These are phyloP conservation scores for Trichophyton schoenleinii DNA, from an alignment of 2,329 filamentous ascomycete genomes.

Conservation along the genomic window DNA sequence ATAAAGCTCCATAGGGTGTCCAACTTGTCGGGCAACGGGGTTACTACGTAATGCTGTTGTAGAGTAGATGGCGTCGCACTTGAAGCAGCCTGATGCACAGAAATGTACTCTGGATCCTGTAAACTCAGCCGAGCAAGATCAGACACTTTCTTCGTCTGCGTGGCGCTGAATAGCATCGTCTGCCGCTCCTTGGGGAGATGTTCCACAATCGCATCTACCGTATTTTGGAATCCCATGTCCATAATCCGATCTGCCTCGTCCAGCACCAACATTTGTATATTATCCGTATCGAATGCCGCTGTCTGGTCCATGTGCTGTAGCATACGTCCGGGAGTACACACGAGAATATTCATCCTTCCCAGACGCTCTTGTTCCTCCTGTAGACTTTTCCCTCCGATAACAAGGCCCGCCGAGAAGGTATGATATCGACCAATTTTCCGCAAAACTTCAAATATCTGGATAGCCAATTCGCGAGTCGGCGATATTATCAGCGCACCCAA, in stretches of 20 bases:
- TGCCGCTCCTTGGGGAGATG: conserved; percentile 78
- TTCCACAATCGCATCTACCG: conserved; percentile 83
- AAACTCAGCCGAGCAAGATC: conserved; percentile 82
- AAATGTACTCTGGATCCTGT: conserved; percentile 84
- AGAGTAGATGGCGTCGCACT: conserved; percentile 71
- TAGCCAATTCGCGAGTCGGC: conserved; percentile 85
- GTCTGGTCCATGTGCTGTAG: conserved; percentile 94
- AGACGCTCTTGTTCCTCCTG: conserved; percentile 77
- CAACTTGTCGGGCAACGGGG: conserved; percentile 74
- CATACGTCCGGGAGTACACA: conserved; percentile 90
- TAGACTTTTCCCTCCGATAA: conserved; percentile 86
- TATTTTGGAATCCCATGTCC: conserved; percentile 90
- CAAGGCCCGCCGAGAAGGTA: conserved; percentile 76
- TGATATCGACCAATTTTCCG: conserved; percentile 82
- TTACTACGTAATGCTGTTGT: conserved; percentile 83
- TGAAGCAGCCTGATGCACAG: conserved; percentile 72
- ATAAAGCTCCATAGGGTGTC: conserved; percentile 91
- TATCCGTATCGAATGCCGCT: conserved; percentile 75
- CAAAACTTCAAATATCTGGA: conserved; percentile 92
- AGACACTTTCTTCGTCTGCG: conserved; percentile 86
- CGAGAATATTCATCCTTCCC: conserved; percentile 87
- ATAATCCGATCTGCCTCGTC: conserved; percentile 95
- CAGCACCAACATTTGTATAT: conserved; percentile 81
- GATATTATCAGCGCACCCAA: conserved; percentile 86
- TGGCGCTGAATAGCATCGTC: conserved; percentile 90